Percentiles rank a stretch among this genome's conserved stretches.
These are phyloP conservation scores for Wallemia ichthyophaga DNA, from an alignment of 1,284 basidiomycete genomes.

Conservation along the genomic window DNA sequence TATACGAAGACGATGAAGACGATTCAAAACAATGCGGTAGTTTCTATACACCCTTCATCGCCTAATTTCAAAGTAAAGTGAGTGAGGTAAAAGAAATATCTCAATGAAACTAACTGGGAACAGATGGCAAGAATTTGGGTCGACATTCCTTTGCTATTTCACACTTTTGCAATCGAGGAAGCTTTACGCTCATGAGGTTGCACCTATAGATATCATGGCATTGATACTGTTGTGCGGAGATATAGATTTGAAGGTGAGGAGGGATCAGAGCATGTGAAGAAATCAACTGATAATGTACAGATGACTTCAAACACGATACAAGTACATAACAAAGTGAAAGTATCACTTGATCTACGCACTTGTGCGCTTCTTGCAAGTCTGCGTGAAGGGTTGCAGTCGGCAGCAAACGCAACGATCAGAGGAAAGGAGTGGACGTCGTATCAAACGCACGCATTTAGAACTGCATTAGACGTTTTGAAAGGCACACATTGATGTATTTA, in stretches of 20 bases:
- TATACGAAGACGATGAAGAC: slow-evolving; percentile 34
- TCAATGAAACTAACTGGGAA: background rate
- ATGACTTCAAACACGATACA: background rate
- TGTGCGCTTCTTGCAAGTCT: background rate
- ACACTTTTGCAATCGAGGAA: slow-evolving; percentile 78
- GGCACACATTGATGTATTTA: background rate
- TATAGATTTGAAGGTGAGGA: slow-evolving; percentile 47
- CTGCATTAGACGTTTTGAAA: background rate
- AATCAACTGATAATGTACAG: background rate
- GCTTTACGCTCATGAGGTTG: slow-evolving; percentile 90
- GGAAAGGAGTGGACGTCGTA: background rate
- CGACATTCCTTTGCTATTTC: slow-evolving; percentile 52
- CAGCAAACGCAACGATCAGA: background rate
- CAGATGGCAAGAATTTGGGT: slow-evolving; percentile 32
- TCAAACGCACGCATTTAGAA: background rate
- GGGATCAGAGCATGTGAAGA: background rate
- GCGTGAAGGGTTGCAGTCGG: background rate
- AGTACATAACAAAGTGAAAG: background rate
- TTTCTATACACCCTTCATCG: slow-evolving; percentile 70
- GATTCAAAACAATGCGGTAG: slow-evolving; percentile 55
- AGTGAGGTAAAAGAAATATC: background rate
- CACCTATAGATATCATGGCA: slow-evolving; percentile 56
- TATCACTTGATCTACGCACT: background rate
- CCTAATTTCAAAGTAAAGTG: slow-evolving; percentile 39
- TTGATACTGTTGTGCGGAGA: slow-evolving; percentile 72